Evolutionary conservation across 257 asterid species (phyloP), one percentile per base, ranked within the genome.

Genomic region (Solanum verrucosum): DNA sequence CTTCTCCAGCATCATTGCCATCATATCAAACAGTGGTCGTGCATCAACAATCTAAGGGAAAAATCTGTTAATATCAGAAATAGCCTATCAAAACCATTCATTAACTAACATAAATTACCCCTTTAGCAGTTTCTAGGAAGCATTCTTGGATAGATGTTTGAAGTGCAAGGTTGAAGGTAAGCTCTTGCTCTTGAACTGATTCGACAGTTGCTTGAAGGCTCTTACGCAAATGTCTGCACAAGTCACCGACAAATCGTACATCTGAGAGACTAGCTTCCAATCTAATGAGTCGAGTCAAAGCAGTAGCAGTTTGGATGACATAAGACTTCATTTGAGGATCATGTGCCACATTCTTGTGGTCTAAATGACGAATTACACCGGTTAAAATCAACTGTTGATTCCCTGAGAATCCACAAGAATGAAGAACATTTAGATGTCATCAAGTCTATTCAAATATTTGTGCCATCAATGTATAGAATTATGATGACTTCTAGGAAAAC

Each of bases 171-270:
- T 95, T 94, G 87, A 91, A 87, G 89, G 89, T 92, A 59, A 91
- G 87, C 88, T 94, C 98, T 84, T 92, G 93, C 87, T 94, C 98
- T 79, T 93, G 98, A 79, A 86, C 95, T 27, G 95, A 93, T 89
- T 94, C 98, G 7, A 94, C 95, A 60, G 98, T 92, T 85, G 98
- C 96, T 91, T 95, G 99, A 79, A 96, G 95, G 93, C 98, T 95
- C 89, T 94, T 97, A 87, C 99, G 95, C 92, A 97, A 89, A 92
- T 97, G 98, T 84, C 98, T 92, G 89, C 96, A 97, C 91, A 97
- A 96, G 92, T 97, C 98, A 87, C 95, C 92, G 33, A 97, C 97
- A 85, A 94, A 94, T n/a, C 99, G 98, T 90, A 93, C 89, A 87
- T 96, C 99, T 37, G 95, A 93, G 60, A 96, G 91, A 81, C 92